Base-by-base conservation (phyloP, 306 rosid species). In the Trichosanthes truncata region DNA sequence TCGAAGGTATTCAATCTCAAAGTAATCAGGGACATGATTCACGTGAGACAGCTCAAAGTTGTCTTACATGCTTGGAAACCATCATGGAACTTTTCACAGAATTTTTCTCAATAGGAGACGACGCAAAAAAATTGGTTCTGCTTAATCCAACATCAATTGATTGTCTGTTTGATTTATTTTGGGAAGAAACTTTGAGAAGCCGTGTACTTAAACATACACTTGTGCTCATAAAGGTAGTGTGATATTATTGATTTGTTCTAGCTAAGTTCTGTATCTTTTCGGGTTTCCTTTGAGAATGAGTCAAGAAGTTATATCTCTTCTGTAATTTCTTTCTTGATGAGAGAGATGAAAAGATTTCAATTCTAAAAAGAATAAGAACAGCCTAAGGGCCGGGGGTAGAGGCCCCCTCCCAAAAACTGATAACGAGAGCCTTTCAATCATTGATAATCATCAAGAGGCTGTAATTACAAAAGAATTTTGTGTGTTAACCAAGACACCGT, bases 161-260 rank as follows among this genome's bases (percentile, higher is more conserved):
- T 81, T 84, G 86, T 80, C 82, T 95, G 84, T 93, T 95, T 86
- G 96, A 95, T 82, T 89, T 95, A 77, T 93, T 92, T 84, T 95
- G 99, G 99, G 93, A 89, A 67, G 93, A 91, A 84, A 87, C 87
- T 87, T 86, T 95, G 87, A 88, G 97, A 81, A 87, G 84, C 80
- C 87, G 81, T 60, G 97, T 90, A 81, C 92, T 90, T 51, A 81
- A 83, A 80, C 90, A 91, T 81, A 91, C 93, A 84, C 91, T 92
- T 85, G 93, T 87, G 81, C 96, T 95, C 75, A 89, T 93, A 92
- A 93, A 89, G 99, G 99, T 95, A 89, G 73, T 13, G 76, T 75
- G 59, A 74, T 68, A 68, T 68, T 21, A 5, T 21, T 74, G 78
- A 29, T 74, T 51, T 26, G n/a, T 74, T 74, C 59, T 13, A 48